Evolutionary conservation across 176 grass and related monocot species (phyloP).

Genomic region (Paspalum notatum): DNA sequence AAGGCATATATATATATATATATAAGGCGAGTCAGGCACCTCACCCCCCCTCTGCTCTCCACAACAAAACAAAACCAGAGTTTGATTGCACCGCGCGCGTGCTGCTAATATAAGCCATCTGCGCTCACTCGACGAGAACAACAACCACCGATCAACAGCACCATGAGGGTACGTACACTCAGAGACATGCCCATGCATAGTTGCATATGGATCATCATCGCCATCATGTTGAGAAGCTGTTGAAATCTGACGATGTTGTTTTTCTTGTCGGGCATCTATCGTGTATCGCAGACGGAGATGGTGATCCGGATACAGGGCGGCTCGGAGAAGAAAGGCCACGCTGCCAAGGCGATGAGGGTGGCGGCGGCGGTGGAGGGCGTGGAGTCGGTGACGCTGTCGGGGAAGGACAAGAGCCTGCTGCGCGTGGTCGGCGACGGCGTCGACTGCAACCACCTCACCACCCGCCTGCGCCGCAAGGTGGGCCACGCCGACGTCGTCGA

Average conservation of each 20-base stretch:
- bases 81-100: not conserved
- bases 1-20: too few relatives aligned
- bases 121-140: not conserved
- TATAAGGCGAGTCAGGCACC: not conserved
- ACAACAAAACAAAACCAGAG: not conserved
- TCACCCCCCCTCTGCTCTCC: not conserved
- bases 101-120: not conserved
- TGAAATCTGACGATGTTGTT: not conserved
- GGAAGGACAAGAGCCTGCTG: slow-evolving; percentile 40
- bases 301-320: slow-evolving; percentile 34
- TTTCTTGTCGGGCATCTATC: too few relatives aligned
- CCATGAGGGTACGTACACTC: not conserved
- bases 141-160: not conserved
- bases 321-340: slow-evolving; percentile 45
- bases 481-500: slow-evolving; percentile 52
- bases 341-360: slow-evolving; percentile 49
- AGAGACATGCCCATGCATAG: not conserved
- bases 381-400: slow-evolving; percentile 52
- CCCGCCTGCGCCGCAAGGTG: slow-evolving; percentile 41
- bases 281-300: slow-evolving; percentile 42
- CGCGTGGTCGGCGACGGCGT: slow-evolving; percentile 49
- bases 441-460: slow-evolving; percentile 53
- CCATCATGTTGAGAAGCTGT: not conserved
- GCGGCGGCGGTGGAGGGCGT: slow-evolving; percentile 29
- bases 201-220: not conserved